Evolutionary conservation across 768 basidiomycete genomes (phyloP).

Genomic region (Pleurotus tuber-regium): DNA sequence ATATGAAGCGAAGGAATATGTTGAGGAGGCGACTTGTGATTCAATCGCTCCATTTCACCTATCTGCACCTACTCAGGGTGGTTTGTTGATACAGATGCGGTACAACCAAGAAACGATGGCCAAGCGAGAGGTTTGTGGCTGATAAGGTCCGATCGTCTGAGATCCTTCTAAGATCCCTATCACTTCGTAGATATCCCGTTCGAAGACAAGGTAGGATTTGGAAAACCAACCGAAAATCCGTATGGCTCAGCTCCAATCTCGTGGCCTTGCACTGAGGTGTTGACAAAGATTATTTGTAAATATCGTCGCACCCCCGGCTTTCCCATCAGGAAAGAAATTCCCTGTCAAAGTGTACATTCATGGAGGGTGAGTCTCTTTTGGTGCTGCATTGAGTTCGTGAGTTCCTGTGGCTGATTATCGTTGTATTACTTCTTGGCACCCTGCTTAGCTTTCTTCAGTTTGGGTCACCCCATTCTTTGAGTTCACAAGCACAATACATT

Average conservation of each 20-base stretch:
- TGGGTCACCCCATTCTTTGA: slow-evolving; percentile 66
- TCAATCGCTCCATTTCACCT: slow-evolving; percentile 14
- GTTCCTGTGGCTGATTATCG: not conserved
- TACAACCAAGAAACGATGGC: slow-evolving; percentile 64
- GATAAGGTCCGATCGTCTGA: not conserved
- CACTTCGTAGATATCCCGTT: slow-evolving; percentile 37
- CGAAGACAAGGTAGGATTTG: slow-evolving; percentile 62
- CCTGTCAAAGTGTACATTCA: slow-evolving; percentile 78
- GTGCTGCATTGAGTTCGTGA: not conserved
- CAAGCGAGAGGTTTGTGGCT: slow-evolving; percentile 48
- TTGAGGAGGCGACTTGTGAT: slow-evolving; percentile 56
- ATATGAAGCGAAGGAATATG: slow-evolving; percentile 62
- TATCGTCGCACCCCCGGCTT: slow-evolving; percentile 57
- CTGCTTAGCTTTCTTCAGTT: slow-evolving; percentile 67
- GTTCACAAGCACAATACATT: slow-evolving; percentile 63
- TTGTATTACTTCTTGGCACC: not conserved
- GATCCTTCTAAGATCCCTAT: not conserved
- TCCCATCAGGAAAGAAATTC: slow-evolving; percentile 39
- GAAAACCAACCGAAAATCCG: slow-evolving; percentile 71
- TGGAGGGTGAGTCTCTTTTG: slow-evolving; percentile 51
- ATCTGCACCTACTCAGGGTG: not conserved
- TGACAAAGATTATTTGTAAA: slow-evolving; percentile 58
- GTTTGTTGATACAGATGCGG: slow-evolving; percentile 41
- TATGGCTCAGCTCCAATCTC: too few species aligned
- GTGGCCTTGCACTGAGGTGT: not conserved